Evolutionary conservation across 164 flowering plant genomes (phyloP).

Genomic region (Cinnamomum chago): DNA sequence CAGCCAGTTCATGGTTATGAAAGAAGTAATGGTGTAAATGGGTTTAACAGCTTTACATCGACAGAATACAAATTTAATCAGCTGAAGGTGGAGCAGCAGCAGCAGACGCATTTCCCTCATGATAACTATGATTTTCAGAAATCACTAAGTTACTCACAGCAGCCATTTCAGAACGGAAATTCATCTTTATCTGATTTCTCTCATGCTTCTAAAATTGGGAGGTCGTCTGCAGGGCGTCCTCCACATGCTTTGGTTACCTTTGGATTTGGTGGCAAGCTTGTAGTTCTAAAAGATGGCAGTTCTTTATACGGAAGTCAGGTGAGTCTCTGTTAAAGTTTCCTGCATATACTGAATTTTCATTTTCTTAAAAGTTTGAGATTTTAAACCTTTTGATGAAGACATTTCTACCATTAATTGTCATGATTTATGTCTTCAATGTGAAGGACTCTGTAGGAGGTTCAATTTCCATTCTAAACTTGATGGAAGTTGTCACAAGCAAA

Average conservation of each 20-base stretch:
- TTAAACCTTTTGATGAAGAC: neutral
- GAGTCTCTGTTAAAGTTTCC: slow-evolving; percentile 6
- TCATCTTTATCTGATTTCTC: slow-evolving; percentile 27
- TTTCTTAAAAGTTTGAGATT: neutral
- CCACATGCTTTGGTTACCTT: slow-evolving; percentile 89
- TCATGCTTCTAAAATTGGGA: slow-evolving; percentile 38
- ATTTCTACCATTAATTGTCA: neutral
- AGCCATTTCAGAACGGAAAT: slow-evolving; percentile 30
- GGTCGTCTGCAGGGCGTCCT: slow-evolving; percentile 93
- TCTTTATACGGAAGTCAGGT: slow-evolving; percentile 64
- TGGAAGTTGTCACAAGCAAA: slow-evolving; percentile 54
- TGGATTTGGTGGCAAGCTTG: slow-evolving; percentile 98
- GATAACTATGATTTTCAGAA: slow-evolving; percentile 43
- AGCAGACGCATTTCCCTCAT: slow-evolving; percentile 31
- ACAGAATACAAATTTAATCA: slow-evolving; percentile 35
- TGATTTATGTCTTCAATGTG: slow-evolving; percentile 16
- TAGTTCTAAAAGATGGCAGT: slow-evolving; percentile 60
- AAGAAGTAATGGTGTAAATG: slow-evolving; percentile 22
- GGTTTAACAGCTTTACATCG: slow-evolving; percentile 32
- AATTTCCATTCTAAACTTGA: slow-evolving; percentile 63
- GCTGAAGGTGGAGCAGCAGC: slow-evolving; percentile 29
- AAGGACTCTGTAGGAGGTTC: slow-evolving; percentile 62
- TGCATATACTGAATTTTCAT: neutral
- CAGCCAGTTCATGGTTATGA: slow-evolving; percentile 27
- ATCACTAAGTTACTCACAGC: slow-evolving; percentile 31